Conservation (phyloP, 2,329 filamentous ascomycete species). For the Spiromastix sp. region DNA sequence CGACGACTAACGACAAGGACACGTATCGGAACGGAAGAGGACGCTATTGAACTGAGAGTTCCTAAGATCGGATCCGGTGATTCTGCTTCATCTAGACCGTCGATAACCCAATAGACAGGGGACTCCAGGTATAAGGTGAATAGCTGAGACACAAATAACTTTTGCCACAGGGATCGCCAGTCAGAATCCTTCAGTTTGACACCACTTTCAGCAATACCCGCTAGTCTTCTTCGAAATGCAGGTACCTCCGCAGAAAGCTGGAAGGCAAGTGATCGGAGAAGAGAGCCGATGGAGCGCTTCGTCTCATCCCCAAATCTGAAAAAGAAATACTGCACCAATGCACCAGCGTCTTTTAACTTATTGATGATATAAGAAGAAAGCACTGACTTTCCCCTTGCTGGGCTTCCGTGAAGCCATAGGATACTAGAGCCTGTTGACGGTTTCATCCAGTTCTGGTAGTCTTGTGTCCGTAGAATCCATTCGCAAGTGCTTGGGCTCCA, state of each 20-base stretch:
- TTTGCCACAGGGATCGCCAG: slow-evolving; percentile 23
- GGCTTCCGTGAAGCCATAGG: slow-evolving; percentile 19
- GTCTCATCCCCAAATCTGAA: slow-evolving; percentile 18
- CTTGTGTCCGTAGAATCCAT: background rate
- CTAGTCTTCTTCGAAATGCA: slow-evolving; percentile 12
- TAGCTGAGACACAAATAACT: slow-evolving; percentile 21
- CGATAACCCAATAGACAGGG: slow-evolving; percentile 30
- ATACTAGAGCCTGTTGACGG: slow-evolving; percentile 6
- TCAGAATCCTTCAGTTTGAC: slow-evolving; percentile 17
- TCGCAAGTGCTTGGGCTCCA: background rate
- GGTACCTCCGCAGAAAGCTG: slow-evolving; percentile 17
- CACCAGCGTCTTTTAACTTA: slow-evolving; percentile 10
- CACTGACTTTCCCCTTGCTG: slow-evolving; percentile 26
- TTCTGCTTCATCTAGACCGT: slow-evolving; percentile 30
- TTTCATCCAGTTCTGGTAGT: background rate
- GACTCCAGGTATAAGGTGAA: slow-evolving; percentile 14
- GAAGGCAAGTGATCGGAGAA: slow-evolving; percentile 17
- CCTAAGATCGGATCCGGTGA: slow-evolving; percentile 17
- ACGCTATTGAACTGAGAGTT: slow-evolving; percentile 17
- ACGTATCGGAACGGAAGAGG: slow-evolving; percentile 14
- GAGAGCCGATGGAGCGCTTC: slow-evolving; percentile 14
- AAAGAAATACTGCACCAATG: slow-evolving; percentile 19
- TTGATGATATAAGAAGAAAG: slow-evolving; percentile 19
- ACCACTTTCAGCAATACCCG: slow-evolving; percentile 16
- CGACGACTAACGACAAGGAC: slow-evolving; percentile 23